phyloP scores from a whole-genome alignment of 2,329 filamentous ascomycete species.

The Mollisia scopiformis region DNA sequence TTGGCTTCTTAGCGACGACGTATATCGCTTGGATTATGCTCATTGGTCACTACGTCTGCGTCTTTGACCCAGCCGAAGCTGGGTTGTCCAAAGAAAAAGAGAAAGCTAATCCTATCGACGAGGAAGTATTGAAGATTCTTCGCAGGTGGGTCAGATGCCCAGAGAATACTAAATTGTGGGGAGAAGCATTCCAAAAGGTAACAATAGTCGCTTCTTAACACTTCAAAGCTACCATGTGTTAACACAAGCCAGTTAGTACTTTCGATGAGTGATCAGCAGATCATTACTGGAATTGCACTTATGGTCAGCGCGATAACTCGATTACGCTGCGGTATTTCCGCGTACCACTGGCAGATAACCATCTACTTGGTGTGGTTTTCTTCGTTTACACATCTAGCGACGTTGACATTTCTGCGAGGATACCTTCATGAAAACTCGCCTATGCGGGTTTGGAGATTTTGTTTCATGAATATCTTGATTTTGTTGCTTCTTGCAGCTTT shows the following conservation, averaged over 20 bases:
- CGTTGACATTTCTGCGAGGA: conserved; percentile 2
- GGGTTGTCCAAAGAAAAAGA: not conserved
- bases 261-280: conserved; percentile 2
- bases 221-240: not conserved
- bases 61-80: not conserved
- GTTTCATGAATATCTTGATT: not conserved
- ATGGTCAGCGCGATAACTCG: not conserved
- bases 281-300: not conserved
- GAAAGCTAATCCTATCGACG: not conserved
- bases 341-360: conserved; percentile 4
- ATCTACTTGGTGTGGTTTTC: conserved; percentile 7
- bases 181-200: not conserved
- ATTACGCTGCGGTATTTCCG: not conserved
- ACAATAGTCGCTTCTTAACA: no score
- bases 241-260: not conserved
- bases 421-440: not conserved
- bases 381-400: conserved; percentile 2
- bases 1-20: not conserved
- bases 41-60: not conserved
- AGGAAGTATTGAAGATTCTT: not conserved
- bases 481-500: not conserved
- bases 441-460: not conserved
- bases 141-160: not conserved
- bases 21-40: not conserved
- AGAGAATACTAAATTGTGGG: not conserved